Base-by-base conservation (phyloP, 2,329 filamentous ascomycete genomes). In the Colletotrichum sojae region DNA sequence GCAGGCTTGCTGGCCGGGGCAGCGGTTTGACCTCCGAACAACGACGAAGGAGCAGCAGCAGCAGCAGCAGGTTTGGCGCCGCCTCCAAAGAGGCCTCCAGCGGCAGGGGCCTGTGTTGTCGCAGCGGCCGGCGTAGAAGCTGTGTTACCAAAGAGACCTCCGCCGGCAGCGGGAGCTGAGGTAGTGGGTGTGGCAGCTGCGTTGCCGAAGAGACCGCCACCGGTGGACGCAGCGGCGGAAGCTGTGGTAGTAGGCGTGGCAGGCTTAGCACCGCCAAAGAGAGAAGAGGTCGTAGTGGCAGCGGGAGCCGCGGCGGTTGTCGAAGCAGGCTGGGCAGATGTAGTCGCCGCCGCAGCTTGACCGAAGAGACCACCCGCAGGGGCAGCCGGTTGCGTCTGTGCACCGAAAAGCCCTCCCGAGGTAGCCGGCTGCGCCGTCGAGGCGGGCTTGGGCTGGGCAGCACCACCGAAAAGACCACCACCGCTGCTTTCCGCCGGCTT, bases 211-310 rank as follows among this genome's bases (percentile, higher is more conserved):
- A 85, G 71, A 43, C 70, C 70, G 20, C 68, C 25, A 54, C 70
- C 36, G 63, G 75, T 36, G 31, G 31, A 36, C 20, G 67, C 56
- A 25, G 73, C 48, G n/a, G 70, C 62, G 8, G 75, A 63, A 13
- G 74, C 67, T 15, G 75, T 69, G 6, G 75, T 62, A 4, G 78
- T 69, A 40, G 81, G 76, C 18, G 75, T 75, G 10, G 81, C 76
- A 45, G 81, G 78, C 74, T 83, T 84, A 18, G 78, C 73, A 61
- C 81, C 73, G 59, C 81, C 79, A 61, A 87, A 86, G 20, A 85
- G 71, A 10, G 77, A 75, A 60, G 70, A 45, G n/a, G 43, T 43
- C 31, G 48, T 43, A 53, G 66, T 58, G 20, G 69, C 62, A 15
- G 73, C 43, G 22, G 74, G 27, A 54, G 76, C 63, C 18, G 71